Evolutionary conservation across 768 basidiomycete genomes (phyloP).

Genomic region (Rhodotorula diobovata): DNA sequence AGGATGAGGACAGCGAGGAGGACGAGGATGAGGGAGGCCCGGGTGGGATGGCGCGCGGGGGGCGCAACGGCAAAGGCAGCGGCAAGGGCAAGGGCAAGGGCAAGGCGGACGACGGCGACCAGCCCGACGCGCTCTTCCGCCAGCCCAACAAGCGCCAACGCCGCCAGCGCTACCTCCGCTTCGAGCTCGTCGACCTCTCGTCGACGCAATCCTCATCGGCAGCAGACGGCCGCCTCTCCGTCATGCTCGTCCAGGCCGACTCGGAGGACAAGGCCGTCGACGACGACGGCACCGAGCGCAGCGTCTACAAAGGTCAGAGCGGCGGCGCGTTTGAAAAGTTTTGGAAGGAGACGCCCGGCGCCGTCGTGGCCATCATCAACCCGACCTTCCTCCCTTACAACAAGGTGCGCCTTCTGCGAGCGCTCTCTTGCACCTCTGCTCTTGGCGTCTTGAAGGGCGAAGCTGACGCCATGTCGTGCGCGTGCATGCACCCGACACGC

Average conservation of each 20-base stretch:
- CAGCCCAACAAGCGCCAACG: constrained; percentile 46
- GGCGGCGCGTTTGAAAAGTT: constrained; percentile 85
- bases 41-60: background rate
- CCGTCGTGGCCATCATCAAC: constrained; percentile 83
- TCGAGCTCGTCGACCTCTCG: constrained; percentile 75
- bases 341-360: constrained; percentile 79
- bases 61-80: background rate
- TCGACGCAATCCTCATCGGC: constrained; percentile 59
- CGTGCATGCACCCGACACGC: no score
- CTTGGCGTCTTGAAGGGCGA: constrained; percentile 44
- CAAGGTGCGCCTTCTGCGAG: background rate
- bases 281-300: constrained; percentile 55
- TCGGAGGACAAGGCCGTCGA: constrained; percentile 52
- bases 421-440: constrained; percentile 24
- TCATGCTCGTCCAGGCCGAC: constrained; percentile 87
- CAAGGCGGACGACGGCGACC: no score
- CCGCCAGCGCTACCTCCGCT: constrained; percentile 71
- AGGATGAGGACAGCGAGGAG: constrained; percentile 36
- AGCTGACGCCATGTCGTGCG: no score
- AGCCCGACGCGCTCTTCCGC: background rate
- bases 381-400: constrained; percentile 68
- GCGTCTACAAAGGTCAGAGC: constrained; percentile 79
- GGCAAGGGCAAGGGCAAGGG: constrained; percentile 18
- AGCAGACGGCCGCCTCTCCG: constrained; percentile 76
- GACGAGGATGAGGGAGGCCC: background rate